Evolutionary conservation across 306 rosid species (phyloP), one percentile per base, ranked within the genome.

Genomic region (Trifolium dubium): DNA sequence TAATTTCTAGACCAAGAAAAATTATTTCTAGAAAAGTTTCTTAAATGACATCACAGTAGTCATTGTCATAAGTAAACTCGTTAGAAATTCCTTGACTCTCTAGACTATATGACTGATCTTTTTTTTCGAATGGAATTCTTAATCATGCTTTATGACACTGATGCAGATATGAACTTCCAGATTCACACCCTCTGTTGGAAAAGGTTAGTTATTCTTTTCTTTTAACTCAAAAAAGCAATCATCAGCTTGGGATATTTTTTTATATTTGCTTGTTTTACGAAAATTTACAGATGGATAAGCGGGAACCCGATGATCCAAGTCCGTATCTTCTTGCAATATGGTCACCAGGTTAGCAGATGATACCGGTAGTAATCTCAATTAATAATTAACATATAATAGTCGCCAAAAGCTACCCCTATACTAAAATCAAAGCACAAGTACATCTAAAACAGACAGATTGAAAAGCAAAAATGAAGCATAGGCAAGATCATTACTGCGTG

Each of bases 251-350:
- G 54, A 23, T 14, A 54, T 40, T 43, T 46, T 14, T 15, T 19
- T 67, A 63, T 71, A 15, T 30, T 82, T 51, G 35, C 29, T 67
- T 64, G 54, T 47, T 64, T 64, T 43, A 66, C 44, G 40, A 53
- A 64, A 81, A 64, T 79, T 77, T 81, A 67, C 89, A 93, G 98
- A 87, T 89, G 92, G 91, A 91, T 74, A 80, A 65, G 77, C 84
- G 95, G 40, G 91, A 94, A 79, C 94, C 91, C 28, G 96, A 94
- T 77, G 98, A 94, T 74, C 98, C 98, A 46, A 91, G 96, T 76
- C 98, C 97, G 18, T 94, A 94, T 68, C 96, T 91, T 82, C 97
- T 94, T 81, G 96, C 97, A 54, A 89, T 91, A 86, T 94, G 98
- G 96, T 85, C 91, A 66, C 98, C 98, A 83, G 97, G 98, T 94